Percentiles rank a stretch among this genome's conserved stretches.
phyloP scores from a whole-genome alignment of 139 green algal species.

The Monoraphidium neglectum region DNA sequence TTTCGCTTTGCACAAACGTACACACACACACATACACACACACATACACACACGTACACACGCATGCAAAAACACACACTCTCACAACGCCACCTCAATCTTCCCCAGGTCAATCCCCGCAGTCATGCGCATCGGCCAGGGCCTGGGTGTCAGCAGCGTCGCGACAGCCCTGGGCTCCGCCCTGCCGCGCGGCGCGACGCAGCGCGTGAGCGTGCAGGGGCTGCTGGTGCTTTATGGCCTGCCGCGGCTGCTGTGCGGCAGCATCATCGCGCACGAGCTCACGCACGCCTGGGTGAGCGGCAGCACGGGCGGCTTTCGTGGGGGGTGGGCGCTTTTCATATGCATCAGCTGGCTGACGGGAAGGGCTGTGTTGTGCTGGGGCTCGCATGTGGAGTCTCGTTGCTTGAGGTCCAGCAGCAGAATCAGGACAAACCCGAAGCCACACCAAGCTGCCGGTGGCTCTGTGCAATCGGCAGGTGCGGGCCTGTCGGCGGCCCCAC shows the following conservation, averaged over 20 bases:
- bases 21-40: not conserved
- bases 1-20: not conserved
- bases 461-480: no score
- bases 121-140: constrained; percentile 2
- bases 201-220: constrained; percentile 67
- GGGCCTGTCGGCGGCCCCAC: no score
- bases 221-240: constrained; percentile 91
- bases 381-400: not conserved
- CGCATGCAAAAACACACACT: not conserved
- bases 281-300: constrained; percentile 92
- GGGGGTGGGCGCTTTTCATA: not conserved
- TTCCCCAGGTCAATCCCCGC: constrained; percentile 48
- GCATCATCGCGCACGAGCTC: constrained; percentile 90
- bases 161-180: not conserved
- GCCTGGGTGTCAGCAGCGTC: constrained; percentile 31
- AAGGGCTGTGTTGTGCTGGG: not conserved
- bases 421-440: no score
- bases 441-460: no score
- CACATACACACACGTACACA: not conserved
- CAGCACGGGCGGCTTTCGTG: constrained; percentile 42
- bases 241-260: constrained; percentile 76
- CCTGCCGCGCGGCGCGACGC: not conserved
- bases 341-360: not conserved
- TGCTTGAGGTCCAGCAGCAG: no score
- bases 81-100: not conserved